phyloP scores from a whole-genome alignment of 1,284 basidiomycete species.

The Sanghuangporus weigelae region DNA sequence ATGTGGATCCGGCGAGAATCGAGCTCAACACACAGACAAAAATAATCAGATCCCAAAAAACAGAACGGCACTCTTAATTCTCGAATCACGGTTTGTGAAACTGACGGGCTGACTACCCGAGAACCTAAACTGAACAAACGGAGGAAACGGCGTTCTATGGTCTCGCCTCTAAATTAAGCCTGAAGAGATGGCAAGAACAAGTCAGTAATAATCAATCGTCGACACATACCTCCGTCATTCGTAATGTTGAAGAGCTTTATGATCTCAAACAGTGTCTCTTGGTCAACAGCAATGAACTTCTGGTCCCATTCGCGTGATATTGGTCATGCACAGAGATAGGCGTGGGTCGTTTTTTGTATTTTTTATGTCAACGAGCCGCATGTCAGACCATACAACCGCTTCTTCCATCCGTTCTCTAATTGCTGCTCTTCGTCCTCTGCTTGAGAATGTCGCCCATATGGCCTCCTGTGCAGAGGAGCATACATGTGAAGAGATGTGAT shows the following conservation, averaged over 20 bases:
- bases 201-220: not conserved
- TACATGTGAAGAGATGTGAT: too few relatives aligned
- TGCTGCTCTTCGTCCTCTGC: too few relatives aligned
- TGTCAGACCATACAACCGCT: too few relatives aligned
- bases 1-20: constrained; percentile 71
- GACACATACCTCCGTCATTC: constrained; percentile 82
- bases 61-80: constrained; percentile 61
- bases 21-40: constrained; percentile 22
- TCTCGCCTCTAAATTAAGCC: constrained; percentile 99
- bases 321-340: constrained; percentile 88
- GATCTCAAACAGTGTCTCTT: constrained; percentile 99
- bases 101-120: constrained; percentile 93
- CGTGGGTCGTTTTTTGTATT: constrained; percentile 96
- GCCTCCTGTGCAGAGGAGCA: too few relatives aligned
- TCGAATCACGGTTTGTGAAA: constrained; percentile 75
- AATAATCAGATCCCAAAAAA: not conserved
- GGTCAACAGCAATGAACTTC: constrained; percentile 96
- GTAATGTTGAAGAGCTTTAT: constrained; percentile 98
- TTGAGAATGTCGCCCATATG: too few relatives aligned
- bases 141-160: constrained; percentile 52
- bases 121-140: constrained; percentile 48
- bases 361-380: not conserved
- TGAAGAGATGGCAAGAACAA: constrained; percentile 25
- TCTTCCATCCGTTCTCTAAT: too few relatives aligned
- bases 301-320: constrained; percentile 99